Conservation (phyloP, 208 protist genomes). For the Trypanosoma brucei region DNA sequence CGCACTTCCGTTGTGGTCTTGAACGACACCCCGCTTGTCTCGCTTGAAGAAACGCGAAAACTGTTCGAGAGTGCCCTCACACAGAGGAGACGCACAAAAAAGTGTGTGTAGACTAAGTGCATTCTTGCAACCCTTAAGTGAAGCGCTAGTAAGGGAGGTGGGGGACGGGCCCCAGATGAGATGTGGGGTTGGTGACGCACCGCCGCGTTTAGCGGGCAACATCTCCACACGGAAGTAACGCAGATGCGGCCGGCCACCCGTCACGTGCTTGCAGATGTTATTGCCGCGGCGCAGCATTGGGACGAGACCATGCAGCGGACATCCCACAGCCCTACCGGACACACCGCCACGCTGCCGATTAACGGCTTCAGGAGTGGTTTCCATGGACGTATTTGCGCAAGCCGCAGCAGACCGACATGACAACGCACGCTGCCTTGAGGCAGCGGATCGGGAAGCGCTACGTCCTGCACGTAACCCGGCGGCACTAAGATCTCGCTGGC, state of each 20-base stretch:
- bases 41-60: conserved; percentile 20
- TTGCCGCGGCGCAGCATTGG: conserved; percentile 43
- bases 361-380: conserved; percentile 13
- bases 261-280: conserved; percentile 38
- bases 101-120: conserved; percentile 45
- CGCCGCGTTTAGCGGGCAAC: conserved; percentile 26
- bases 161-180: conserved; percentile 38
- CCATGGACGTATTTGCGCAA: not conserved
- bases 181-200: conserved; percentile 58
- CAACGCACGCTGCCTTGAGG: no score
- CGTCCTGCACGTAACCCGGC: no score
- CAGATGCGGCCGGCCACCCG: conserved; percentile 38
- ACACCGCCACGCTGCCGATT: not conserved
- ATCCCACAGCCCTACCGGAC: conserved; percentile 31
- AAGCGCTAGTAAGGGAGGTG: not conserved
- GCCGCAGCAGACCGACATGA: no score
- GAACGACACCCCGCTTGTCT: conserved; percentile 20
- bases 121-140: not conserved
- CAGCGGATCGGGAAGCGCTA: no score
- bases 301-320: conserved; percentile 52
- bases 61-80: conserved; percentile 7
- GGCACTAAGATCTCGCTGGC: no score
- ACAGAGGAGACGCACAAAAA: conserved; percentile 38
- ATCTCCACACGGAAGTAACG: conserved; percentile 68
- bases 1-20: conserved; percentile 31